These are phyloP conservation scores for Cystobasidium sp. DNA, from an alignment of 1,284 basidiomycete genomes.

Conservation along the genomic window DNA sequence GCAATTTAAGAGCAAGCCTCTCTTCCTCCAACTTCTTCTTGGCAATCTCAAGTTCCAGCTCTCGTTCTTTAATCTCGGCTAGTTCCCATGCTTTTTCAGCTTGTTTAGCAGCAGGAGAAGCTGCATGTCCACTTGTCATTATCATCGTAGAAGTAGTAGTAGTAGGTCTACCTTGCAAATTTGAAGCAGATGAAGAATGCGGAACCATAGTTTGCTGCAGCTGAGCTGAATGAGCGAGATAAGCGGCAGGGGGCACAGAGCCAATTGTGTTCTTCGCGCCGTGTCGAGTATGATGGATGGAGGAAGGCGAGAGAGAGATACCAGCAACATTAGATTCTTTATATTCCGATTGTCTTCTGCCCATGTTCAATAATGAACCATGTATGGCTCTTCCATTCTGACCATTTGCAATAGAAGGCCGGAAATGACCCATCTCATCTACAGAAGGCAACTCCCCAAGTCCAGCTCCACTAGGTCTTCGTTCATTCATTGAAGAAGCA, in stretches of 20 bases:
- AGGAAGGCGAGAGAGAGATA: neutral
- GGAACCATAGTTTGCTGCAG: neutral
- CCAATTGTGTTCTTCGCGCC: neutral
- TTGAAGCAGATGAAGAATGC: neutral
- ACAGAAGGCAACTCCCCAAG: neutral
- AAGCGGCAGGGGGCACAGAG: neutral
- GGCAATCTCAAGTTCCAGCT: neutral
- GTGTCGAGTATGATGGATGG: neutral
- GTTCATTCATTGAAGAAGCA: neutral
- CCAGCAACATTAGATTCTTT: neutral
- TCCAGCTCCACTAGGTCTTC: neutral
- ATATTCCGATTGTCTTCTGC: neutral
- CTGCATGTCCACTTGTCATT: conserved; percentile 13
- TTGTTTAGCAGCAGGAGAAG: conserved; percentile 22
- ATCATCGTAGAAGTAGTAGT: neutral
- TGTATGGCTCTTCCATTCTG: neutral
- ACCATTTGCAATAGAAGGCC: neutral
- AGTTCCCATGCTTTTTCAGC: conserved; percentile 10
- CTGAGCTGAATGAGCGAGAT: conserved; percentile 2
- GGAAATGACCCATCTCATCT: conserved; percentile 26
- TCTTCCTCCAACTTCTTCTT: neutral
- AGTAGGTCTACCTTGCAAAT: neutral
- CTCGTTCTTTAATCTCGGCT: neutral
- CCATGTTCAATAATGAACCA: neutral
- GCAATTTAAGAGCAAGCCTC: neutral